Percentiles rank a stretch among this genome's conserved stretches.
phyloP scores from a whole-genome alignment of 129 eudicot genomes.

The Helianthus annuus region DNA sequence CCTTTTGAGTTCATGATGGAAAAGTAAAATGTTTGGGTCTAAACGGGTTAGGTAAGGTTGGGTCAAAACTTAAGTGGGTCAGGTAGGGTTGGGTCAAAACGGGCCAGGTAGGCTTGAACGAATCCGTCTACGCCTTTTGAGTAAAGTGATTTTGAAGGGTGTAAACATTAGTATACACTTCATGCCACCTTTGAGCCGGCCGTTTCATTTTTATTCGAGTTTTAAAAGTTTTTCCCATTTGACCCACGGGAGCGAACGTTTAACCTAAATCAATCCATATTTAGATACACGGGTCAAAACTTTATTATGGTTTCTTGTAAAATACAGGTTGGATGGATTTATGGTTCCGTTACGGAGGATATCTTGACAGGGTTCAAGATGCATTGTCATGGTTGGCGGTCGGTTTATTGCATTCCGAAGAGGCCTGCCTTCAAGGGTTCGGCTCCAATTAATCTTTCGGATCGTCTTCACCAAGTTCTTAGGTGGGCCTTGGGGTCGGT shows the following conservation, averaged over 20 bases:
- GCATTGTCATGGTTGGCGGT: conserved; percentile 96
- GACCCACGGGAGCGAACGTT: background rate
- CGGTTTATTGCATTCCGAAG: conserved; percentile 74
- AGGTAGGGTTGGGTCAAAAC: no score
- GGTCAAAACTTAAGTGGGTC: no score
- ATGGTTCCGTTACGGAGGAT: conserved; percentile 81
- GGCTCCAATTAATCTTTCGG: conserved; percentile 86
- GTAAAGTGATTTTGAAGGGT: background rate
- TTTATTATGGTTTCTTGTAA: conserved; percentile 14
- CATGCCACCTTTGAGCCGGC: background rate
- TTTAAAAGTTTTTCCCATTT: background rate
- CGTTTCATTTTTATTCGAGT: background rate
- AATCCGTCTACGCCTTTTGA: background rate
- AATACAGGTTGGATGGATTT: conserved; percentile 80
- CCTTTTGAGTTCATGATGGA: background rate
- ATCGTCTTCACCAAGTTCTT: conserved; percentile 84
- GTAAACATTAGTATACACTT: background rate
- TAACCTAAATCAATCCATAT: background rate
- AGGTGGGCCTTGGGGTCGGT: conserved; percentile 91
- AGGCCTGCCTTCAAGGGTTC: conserved; percentile 86
- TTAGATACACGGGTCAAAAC: background rate
- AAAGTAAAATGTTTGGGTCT: background rate
- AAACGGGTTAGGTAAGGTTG: background rate
- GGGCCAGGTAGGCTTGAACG: background rate
- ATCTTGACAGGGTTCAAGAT: conserved; percentile 83